Evolutionary conservation across 164 flowering plant genomes (phyloP).

Genomic region (Vitis rupestris): DNA sequence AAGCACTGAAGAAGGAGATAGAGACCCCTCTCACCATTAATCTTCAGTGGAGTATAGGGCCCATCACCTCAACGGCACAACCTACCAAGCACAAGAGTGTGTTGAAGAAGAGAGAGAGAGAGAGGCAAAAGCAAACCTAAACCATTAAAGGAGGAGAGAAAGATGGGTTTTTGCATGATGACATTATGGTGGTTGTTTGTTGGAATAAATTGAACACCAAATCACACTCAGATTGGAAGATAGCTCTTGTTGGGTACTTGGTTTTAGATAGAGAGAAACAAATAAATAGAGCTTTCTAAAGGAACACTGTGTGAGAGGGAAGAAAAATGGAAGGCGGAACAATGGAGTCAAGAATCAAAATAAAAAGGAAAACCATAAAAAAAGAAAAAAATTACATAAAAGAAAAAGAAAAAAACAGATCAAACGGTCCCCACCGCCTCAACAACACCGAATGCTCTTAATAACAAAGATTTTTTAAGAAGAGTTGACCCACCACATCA

Average conservation of each 20-base stretch:
- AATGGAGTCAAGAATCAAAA: conserved; percentile 15
- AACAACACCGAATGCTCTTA: conserved; percentile 14
- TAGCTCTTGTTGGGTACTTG: conserved; percentile 22
- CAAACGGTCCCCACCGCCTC: conserved; percentile 4
- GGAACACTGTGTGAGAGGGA: background rate
- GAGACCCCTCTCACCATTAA: conserved; percentile 26
- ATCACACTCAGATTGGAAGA: conserved; percentile 14
- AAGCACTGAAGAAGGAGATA: conserved; percentile 20
- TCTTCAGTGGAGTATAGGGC: conserved; percentile 38
- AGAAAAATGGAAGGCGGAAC: background rate
- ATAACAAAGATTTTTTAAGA: background rate
- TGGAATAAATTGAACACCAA: conserved; percentile 3
- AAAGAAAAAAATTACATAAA: no score
- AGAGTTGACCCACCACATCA: conserved; percentile 12
- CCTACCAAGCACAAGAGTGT: conserved; percentile 46
- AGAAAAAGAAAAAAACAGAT: background rate
- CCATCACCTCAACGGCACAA: conserved; percentile 44
- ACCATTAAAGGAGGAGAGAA: conserved; percentile 31
- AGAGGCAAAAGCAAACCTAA: conserved; percentile 30
- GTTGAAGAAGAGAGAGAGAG: conserved; percentile 26
- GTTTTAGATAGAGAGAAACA: conserved; percentile 6
- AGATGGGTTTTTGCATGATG: conserved; percentile 15
- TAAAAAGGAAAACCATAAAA: background rate
- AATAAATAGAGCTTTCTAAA: background rate
- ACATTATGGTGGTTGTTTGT: conserved; percentile 15